Percentiles rank a stretch among this genome's conserved stretches.
phyloP scores from a whole-genome alignment of 257 asterid genomes.

The Knoxia roxburghii region DNA sequence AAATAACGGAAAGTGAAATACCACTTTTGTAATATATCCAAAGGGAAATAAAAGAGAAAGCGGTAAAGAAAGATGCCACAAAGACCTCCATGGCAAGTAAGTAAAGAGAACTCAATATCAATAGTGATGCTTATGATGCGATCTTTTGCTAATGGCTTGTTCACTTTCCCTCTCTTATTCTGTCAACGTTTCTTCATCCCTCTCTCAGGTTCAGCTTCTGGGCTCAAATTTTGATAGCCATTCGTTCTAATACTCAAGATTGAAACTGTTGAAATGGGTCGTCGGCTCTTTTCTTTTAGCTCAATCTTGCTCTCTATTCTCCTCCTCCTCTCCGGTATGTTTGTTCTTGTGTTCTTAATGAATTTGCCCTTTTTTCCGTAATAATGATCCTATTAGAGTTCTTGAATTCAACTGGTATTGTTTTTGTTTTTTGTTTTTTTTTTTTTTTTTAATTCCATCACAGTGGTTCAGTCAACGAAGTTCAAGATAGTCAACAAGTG shows the following conservation, averaged over 20 bases:
- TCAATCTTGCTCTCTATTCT: conserved; percentile 30
- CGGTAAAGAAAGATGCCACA: too few species aligned
- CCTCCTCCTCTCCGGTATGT: conserved; percentile 44
- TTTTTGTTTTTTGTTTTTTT: background rate
- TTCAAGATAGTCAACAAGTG: conserved; percentile 87
- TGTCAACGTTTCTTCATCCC: background rate
- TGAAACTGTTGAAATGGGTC: conserved; percentile 25
- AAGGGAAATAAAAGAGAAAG: too few species aligned
- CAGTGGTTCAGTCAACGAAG: conserved; percentile 63
- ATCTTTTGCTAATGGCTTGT: background rate
- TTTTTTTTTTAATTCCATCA: background rate
- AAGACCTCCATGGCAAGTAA: background rate
- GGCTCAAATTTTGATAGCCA: too few species aligned
- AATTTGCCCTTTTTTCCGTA: too few species aligned
- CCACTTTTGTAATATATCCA: too few species aligned
- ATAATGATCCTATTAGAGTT: too few species aligned
- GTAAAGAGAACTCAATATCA: too few species aligned
- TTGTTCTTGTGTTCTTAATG: background rate
- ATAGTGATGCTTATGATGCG: too few species aligned
- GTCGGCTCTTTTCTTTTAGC: conserved; percentile 21
- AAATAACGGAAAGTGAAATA: too few species aligned
- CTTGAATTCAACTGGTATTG: too few species aligned
- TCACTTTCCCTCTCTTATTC: background rate
- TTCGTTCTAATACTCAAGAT: too few species aligned
- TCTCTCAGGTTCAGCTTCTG: too few species aligned